Conservation (phyloP, 352 stramenopile species). For the Phytophthora cajani region DNA sequence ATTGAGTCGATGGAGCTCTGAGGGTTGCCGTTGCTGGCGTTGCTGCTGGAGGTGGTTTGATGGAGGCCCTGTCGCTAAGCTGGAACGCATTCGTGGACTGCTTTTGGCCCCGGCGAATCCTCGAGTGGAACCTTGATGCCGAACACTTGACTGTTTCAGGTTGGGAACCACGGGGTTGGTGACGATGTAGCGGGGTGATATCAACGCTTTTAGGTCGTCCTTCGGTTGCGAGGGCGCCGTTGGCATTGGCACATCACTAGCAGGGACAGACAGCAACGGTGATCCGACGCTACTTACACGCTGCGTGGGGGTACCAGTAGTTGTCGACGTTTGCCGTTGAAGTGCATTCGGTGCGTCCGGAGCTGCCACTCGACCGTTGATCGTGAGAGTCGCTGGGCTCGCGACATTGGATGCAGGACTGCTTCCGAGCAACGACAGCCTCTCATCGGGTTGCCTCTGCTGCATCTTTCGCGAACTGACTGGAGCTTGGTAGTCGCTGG, state of each 20-base stretch:
- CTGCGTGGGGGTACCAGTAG: background rate
- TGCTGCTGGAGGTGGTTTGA: conserved; percentile 14
- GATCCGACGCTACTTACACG: background rate
- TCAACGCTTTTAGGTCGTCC: conserved; percentile 28
- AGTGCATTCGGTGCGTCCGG: conserved; percentile 9
- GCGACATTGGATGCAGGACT: background rate
- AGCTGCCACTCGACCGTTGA: conserved; percentile 25
- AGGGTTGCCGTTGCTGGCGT: conserved; percentile 17
- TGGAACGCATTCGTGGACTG: conserved; percentile 20
- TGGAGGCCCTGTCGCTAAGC: conserved; percentile 11
- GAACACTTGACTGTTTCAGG: conserved; percentile 27
- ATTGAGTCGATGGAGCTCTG: conserved; percentile 14
- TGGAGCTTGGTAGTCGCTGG: conserved; percentile 18
- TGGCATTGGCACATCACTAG: background rate
- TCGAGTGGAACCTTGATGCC: conserved; percentile 24
- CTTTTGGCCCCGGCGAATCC: conserved; percentile 11
- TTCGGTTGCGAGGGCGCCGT: conserved; percentile 6
- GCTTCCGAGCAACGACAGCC: conserved; percentile 3
- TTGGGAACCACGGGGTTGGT: conserved; percentile 14
- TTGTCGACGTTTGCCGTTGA: conserved; percentile 14
- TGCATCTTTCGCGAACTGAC: conserved; percentile 9
- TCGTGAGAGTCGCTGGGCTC: conserved; percentile 8
- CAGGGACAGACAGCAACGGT: conserved; percentile 1
- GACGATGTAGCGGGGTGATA: conserved; percentile 33
- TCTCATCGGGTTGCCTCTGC: conserved; percentile 18